Evolutionary conservation across 2,329 filamentous ascomycete genomes (phyloP).

Genomic region (Calonectria multiphialidica): DNA sequence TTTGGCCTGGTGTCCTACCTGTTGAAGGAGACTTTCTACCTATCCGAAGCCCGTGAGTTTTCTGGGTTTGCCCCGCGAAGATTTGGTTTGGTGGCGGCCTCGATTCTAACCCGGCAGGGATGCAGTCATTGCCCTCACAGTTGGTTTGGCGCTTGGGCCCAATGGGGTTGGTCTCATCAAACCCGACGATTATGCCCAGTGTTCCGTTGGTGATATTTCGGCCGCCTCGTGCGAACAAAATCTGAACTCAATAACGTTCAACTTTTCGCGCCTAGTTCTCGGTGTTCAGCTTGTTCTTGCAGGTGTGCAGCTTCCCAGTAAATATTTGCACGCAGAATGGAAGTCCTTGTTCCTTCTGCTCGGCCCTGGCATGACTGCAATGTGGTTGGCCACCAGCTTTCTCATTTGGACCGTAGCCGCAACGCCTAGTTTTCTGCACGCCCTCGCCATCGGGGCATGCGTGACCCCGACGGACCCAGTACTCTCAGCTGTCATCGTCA

Average conservation of each 20-base stretch:
- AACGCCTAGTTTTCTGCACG: slow-evolving; percentile 78
- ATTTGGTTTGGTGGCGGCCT: no score
- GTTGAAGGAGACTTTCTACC: slow-evolving; percentile 89
- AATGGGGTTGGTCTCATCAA: slow-evolving; percentile 81
- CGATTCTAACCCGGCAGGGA: background rate
- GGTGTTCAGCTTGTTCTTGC: slow-evolving; percentile 92
- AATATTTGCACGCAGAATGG: slow-evolving; percentile 85
- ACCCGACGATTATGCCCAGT: slow-evolving; percentile 79
- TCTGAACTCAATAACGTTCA: slow-evolving; percentile 80
- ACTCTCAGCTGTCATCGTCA: slow-evolving; percentile 89
- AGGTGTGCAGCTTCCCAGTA: slow-evolving; percentile 87
- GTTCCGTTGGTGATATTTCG: slow-evolving; percentile 33
- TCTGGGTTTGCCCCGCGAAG: background rate
- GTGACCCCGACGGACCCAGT: slow-evolving; percentile 93
- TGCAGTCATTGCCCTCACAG: slow-evolving; percentile 86
- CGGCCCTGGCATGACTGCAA: slow-evolving; percentile 85
- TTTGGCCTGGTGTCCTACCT: slow-evolving; percentile 93
- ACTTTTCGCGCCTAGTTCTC: slow-evolving; percentile 88
- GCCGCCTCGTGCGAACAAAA: slow-evolving; percentile 57
- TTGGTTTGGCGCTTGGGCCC: slow-evolving; percentile 83
- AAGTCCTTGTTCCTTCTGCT: slow-evolving; percentile 80
- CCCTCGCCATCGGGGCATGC: slow-evolving; percentile 84
- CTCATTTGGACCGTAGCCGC: slow-evolving; percentile 83
- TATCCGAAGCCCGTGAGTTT: slow-evolving; percentile 86
- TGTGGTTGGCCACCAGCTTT: slow-evolving; percentile 87